Evolutionary conservation across 2,329 filamentous ascomycete species (phyloP).

Genomic region (Lanzia echinophila): DNA sequence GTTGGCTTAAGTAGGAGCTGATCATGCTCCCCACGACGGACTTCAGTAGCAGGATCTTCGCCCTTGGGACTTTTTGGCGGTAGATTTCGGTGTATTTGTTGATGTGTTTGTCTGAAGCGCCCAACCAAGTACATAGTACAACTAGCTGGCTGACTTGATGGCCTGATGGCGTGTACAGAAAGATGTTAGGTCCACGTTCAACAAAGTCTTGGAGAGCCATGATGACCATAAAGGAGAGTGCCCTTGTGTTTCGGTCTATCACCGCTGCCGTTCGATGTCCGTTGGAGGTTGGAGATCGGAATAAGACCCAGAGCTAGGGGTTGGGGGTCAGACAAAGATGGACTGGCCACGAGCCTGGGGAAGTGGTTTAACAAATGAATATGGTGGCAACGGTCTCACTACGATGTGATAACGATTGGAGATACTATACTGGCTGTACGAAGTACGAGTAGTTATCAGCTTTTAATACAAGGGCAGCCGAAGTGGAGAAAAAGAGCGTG

Average conservation of each 20-base stretch:
- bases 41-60: neutral
- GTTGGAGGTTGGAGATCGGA: neutral
- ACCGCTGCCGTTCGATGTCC: neutral
- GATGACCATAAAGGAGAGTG: neutral
- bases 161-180: neutral
- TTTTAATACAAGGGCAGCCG: neutral
- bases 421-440: neutral
- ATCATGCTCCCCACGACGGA: neutral
- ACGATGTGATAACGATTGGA: neutral
- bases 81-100: neutral
- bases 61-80: neutral
- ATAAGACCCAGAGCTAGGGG: neutral
- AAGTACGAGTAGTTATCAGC: neutral
- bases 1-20: neutral
- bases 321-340: neutral
- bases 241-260: neutral
- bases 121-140: neutral
- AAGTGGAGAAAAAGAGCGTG: neutral
- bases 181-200: neutral
- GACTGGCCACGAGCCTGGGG: neutral
- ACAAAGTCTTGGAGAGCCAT: neutral
- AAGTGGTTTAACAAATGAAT: neutral
- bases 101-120: neutral
- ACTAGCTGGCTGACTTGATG: neutral
- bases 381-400: neutral